phyloP scores from a whole-genome alignment of 495 filamentous ascomycete species.

The Lophiotrema nucula region DNA sequence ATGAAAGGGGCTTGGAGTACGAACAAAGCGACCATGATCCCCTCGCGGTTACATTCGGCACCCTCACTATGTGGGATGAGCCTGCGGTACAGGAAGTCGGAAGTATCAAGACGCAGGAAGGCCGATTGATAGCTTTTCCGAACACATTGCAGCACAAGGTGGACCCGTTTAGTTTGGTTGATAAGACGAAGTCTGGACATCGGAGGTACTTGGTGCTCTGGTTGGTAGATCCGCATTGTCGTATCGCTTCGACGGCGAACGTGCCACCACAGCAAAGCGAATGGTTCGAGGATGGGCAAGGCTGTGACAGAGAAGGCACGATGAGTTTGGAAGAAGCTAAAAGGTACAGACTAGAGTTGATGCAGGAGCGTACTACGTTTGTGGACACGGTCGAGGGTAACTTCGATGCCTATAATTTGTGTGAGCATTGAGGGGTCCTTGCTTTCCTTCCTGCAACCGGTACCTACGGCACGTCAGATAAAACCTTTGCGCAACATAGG shows the following conservation, averaged over 20 bases:
- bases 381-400: background rate
- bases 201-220: constrained; percentile 33
- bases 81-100: background rate
- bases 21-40: background rate
- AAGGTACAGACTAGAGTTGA: constrained; percentile 4
- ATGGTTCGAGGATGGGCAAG: constrained; percentile 30
- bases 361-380: background rate
- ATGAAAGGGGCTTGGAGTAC: constrained; percentile 32
- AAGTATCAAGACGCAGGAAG: constrained; percentile 9
- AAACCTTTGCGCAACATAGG: too few species aligned
- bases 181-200: constrained; percentile 34
- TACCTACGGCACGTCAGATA: too few species aligned
- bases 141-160: constrained; percentile 35
- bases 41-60: background rate
- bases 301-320: too few species aligned
- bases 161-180: constrained; percentile 25
- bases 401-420: constrained; percentile 18
- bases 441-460: too few species aligned
- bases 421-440: constrained; percentile 26
- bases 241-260: constrained; percentile 16
- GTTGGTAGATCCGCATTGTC: constrained; percentile 34
- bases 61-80: background rate
- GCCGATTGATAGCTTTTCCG: constrained; percentile 33
- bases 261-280: constrained; percentile 26
- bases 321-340: constrained; percentile 5